Evolutionary conservation across 768 basidiomycete species (phyloP), one percentile per base, ranked within the genome.

Genomic region (Mycena epipterygia): DNA sequence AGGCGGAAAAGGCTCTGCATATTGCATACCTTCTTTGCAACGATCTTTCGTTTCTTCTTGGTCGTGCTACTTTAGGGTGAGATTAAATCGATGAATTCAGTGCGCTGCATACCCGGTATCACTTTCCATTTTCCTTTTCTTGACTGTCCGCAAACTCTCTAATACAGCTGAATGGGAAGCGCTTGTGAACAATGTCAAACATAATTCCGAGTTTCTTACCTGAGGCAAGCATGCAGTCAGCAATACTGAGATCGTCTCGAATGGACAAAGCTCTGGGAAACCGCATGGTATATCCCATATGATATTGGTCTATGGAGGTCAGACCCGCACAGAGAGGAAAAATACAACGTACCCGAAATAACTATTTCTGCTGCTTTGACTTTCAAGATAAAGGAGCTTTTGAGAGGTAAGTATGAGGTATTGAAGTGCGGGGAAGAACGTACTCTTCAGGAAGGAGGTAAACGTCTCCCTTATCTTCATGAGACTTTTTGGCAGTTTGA

Each of bases 291-390:
- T 92, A 89, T 5, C 92, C 93, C 72, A 96, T 79, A 60, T 93
- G 93, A 75, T 95, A 98, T 74, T 91, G 91, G 73, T 95, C 96
- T 91, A 46, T 5, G n/a, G 37, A 69, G 73, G 72, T 56, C 27
- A 51, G 59, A 53, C 49, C 48, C 42, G 64, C 35, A 48, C 67
- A 55, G 44, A 30, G 21, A 30, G 13, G 25, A 33, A 41, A n/a
- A 35, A 39, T 23, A 33, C n/a, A 49, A 37, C 72, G 72, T 67
- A 92, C 95, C 93, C 49, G 94, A 88, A 13, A 86, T 82, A 2
- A 90, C 90, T 60, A 99, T 95, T 78, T 98, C 96, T 0, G 97
- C 94, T 0, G 95, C 97, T 81, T 99, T 99, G 64, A 99, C 89
- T 75, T 93, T 93, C 73, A 99, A 68, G 39, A 98, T 93, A 79